Evolutionary conservation across 2,329 filamentous ascomycete species (phyloP).

Genomic region (Colletotrichum nymphaeae): DNA sequence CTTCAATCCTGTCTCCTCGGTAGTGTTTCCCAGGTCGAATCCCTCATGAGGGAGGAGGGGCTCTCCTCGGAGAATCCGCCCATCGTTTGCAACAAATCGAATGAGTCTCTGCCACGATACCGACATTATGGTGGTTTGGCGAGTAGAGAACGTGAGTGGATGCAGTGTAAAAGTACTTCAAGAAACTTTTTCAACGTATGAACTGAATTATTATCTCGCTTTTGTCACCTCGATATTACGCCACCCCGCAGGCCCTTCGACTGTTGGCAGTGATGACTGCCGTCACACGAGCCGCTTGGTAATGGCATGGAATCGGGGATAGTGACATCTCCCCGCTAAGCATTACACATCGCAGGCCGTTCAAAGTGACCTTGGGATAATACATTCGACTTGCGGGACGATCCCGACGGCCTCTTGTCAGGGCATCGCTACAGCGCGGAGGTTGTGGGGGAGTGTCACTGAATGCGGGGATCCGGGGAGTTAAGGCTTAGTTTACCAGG

Average conservation of each 20-base stretch:
- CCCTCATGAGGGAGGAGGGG: constrained; percentile 57
- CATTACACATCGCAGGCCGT: neutral
- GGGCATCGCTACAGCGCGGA: neutral
- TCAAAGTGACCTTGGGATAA: neutral
- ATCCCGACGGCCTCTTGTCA: neutral
- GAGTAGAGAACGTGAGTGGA: no score
- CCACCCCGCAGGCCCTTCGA: no score
- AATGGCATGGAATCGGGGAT: neutral
- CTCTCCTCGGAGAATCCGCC: constrained; percentile 61
- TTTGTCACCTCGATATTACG: neutral
- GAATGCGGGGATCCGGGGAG: neutral
- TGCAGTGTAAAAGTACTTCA: no score
- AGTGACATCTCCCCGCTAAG: neutral
- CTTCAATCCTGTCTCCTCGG: constrained; percentile 58
- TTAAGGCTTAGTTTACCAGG: neutral
- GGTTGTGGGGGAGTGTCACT: neutral
- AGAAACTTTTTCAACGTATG: no score
- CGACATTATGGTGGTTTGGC: constrained; percentile 39
- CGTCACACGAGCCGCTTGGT: neutral
- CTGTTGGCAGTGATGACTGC: neutral
- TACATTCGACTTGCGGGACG: neutral
- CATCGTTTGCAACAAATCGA: constrained; percentile 64
- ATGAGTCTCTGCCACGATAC: constrained; percentile 63
- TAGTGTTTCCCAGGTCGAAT: constrained; percentile 62
- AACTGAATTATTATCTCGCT: neutral